These are phyloP conservation scores for Fraxinus cuspidata DNA, from an alignment of 257 asterid genomes.

Conservation along the genomic window DNA sequence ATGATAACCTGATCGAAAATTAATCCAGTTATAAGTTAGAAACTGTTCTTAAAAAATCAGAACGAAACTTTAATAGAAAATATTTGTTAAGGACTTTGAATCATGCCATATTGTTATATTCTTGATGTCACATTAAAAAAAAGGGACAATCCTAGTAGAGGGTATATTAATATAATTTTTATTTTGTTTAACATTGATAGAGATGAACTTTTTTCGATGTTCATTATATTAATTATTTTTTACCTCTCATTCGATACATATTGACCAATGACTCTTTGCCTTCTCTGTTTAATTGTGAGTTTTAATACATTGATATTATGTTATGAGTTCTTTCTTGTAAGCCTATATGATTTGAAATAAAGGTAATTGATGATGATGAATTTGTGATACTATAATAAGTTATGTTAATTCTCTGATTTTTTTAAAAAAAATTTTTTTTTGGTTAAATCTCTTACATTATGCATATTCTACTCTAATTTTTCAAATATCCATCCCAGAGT, in stretches of 20 bases:
- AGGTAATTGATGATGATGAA: neutral
- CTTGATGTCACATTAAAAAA: too few relatives aligned
- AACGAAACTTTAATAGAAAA: too few relatives aligned
- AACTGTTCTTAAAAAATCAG: neutral
- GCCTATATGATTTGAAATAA: neutral
- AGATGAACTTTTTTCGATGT: too few relatives aligned
- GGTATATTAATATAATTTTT: too few relatives aligned
- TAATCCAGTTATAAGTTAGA: neutral
- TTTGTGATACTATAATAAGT: neutral
- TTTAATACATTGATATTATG: neutral
- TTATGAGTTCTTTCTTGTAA: neutral
- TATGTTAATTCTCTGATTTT: neutral
- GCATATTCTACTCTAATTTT: neutral
- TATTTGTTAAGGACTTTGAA: too few relatives aligned
- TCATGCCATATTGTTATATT: too few relatives aligned
- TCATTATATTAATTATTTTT: too few relatives aligned
- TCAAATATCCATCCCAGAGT: too few relatives aligned
- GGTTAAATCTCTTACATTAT: neutral
- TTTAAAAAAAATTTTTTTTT: neutral
- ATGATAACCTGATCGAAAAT: neutral
- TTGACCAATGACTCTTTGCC: neutral
- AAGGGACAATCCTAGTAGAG: too few relatives aligned
- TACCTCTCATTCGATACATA: too few relatives aligned
- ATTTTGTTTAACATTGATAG: too few relatives aligned
- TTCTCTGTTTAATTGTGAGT: neutral